These are phyloP conservation scores for Calonectria naviculata DNA, from an alignment of 2,329 filamentous ascomycete species.

Conservation along the genomic window DNA sequence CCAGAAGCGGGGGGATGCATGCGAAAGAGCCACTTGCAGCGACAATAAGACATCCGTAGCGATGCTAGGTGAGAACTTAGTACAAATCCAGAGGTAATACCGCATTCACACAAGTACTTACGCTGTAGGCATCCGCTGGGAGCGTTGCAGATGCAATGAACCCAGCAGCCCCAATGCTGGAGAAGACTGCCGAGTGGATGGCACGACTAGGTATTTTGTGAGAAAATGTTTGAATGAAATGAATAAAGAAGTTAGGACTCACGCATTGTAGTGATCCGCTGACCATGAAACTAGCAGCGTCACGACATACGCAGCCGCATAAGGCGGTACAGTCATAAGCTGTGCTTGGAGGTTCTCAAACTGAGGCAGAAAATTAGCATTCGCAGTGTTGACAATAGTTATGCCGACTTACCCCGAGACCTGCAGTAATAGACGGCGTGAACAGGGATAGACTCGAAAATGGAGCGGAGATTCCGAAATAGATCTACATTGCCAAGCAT, in stretches of 20 bases:
- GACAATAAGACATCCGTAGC: slow-evolving; percentile 75
- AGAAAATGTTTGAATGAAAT: rapidly evolving
- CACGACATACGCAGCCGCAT: slow-evolving; percentile 63
- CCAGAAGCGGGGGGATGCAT: slow-evolving; percentile 73
- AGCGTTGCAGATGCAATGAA: slow-evolving; percentile 71
- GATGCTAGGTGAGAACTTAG: slow-evolving; percentile 34
- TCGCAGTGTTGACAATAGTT: rapidly evolving
- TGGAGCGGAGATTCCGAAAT: slow-evolving; percentile 60
- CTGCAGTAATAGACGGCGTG: slow-evolving; percentile 67
- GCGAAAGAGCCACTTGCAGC: slow-evolving; percentile 72
- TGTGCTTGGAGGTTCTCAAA: slow-evolving; percentile 60
- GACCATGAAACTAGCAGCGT: slow-evolving; percentile 61
- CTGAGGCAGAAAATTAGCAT: slow-evolving; percentile 24
- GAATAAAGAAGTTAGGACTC: background rate
- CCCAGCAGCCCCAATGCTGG: slow-evolving; percentile 57
- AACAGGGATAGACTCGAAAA: slow-evolving; percentile 69
- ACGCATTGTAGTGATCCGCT: slow-evolving; percentile 67
- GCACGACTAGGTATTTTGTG: slow-evolving; percentile 41
- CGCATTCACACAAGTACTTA: background rate
- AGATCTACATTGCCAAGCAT: slow-evolving; percentile 41
- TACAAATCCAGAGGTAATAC: slow-evolving; percentile 26
- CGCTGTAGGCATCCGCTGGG: slow-evolving; percentile 63
- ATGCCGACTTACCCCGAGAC: slow-evolving; percentile 46
- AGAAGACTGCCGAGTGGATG: slow-evolving; percentile 52
- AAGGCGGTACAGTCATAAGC: slow-evolving; percentile 72